A percentile compares a stretch with the other conserved stretches of the same genome.
Evolutionary conservation across 164 flowering plant species (phyloP).

Genomic region (Magnolia officinalis): DNA sequence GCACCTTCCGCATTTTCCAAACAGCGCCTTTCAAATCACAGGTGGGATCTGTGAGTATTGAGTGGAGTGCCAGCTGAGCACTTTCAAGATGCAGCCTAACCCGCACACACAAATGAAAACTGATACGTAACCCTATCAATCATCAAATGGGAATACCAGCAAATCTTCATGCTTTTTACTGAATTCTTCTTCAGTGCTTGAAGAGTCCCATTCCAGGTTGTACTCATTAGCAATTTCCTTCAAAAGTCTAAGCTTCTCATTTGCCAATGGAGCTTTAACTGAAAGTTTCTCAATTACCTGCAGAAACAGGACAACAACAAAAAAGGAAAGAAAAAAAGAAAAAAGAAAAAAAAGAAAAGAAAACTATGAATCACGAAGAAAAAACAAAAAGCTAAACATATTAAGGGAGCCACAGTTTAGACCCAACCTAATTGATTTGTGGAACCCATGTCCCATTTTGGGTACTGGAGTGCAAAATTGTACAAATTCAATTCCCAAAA

Average conservation of each 20-base stretch:
- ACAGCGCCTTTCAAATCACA: too few relatives aligned
- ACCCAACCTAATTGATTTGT: background rate
- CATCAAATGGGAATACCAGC: slow-evolving; percentile 42
- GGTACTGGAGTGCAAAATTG: background rate
- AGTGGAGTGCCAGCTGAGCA: too few relatives aligned
- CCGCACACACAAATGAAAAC: background rate
- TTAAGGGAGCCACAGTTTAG: background rate
- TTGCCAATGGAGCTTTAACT: slow-evolving; percentile 65
- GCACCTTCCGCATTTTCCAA: too few relatives aligned
- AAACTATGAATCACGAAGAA: background rate
- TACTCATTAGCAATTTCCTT: slow-evolving; percentile 72
- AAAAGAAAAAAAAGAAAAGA: background rate
- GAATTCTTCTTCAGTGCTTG: slow-evolving; percentile 70
- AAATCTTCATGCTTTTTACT: slow-evolving; percentile 82
- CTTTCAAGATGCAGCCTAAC: too few relatives aligned
- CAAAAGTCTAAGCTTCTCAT: slow-evolving; percentile 57
- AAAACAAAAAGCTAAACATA: background rate
- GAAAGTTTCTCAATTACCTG: slow-evolving; percentile 95
- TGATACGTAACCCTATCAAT: slow-evolving; percentile 1
- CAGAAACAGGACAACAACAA: background rate
- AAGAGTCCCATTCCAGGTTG: slow-evolving; percentile 77
- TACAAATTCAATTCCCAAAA: background rate
- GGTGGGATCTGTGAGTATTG: too few relatives aligned
- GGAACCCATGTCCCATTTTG: background rate
- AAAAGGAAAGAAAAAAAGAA: background rate